Percentiles rank a stretch among this genome's conserved stretches.
Evolutionary conservation across 257 asterid species (phyloP).

Genomic region (Solanum commersonii): DNA sequence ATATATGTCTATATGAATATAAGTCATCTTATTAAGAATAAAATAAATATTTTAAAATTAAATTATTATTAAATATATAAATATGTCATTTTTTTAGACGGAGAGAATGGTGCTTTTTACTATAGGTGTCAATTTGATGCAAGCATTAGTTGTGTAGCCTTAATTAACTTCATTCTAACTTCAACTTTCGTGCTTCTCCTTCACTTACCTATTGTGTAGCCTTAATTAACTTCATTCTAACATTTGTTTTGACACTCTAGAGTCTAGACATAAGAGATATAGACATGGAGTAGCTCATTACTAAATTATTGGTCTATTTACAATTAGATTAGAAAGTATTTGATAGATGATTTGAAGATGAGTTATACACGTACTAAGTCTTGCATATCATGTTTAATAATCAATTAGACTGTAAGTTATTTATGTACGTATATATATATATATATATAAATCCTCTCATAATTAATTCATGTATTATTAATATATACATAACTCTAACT

Average conservation of each 20-base stretch:
- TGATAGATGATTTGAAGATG: neutral
- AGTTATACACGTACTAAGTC: neutral
- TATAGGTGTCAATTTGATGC: neutral
- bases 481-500: no score
- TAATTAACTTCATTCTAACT: neutral
- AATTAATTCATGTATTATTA: no score
- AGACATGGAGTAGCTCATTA: no score
- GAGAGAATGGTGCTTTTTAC: neutral
- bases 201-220: neutral
- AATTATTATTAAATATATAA: no score
- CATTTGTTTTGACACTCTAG: no score
- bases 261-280: no score
- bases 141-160: neutral
- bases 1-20: neutral
- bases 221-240: neutral
- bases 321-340: no score
- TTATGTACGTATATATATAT: rapidly evolving
- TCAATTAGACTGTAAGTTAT: no score
- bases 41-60: no score
- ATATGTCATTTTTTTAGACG: no score
- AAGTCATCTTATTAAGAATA: no score
- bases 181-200: neutral
- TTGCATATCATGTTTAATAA: no score
- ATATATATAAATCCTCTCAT: neutral
- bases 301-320: neutral